Conservation (phyloP, 164 flowering plant species). For the Vitis rupestris region DNA sequence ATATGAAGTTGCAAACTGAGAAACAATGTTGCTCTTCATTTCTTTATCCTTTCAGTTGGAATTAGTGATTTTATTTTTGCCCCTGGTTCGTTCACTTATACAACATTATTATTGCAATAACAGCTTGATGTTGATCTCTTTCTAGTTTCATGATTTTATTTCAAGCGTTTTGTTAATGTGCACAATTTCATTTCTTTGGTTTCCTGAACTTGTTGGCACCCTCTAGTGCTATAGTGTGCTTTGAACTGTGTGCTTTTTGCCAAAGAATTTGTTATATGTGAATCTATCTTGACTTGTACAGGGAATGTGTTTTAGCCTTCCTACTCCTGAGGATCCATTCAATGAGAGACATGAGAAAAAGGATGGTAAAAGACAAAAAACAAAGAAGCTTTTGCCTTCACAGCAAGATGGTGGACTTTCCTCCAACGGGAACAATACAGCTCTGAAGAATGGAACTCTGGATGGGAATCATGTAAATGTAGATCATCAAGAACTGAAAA, state of each 20-base stretch:
- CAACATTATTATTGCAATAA: no score
- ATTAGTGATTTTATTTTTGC: no score
- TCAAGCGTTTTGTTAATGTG: no score
- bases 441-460: constrained; percentile 11
- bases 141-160: no score
- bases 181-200: no score
- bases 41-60: no score
- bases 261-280: background rate
- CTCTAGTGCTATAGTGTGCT: background rate
- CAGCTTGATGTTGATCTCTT: no score
- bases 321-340: constrained; percentile 90
- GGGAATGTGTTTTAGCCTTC: constrained; percentile 97
- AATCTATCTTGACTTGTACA: constrained; percentile 20
- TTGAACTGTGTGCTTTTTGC: background rate
- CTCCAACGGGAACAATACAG: constrained; percentile 13
- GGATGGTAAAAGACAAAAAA: constrained; percentile 20
- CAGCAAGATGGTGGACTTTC: constrained; percentile 13
- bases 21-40: no score
- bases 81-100: no score
- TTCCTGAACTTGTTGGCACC: background rate
- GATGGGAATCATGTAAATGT: background rate
- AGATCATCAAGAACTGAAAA: constrained; percentile 14
- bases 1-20: no score
- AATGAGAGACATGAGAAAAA: constrained; percentile 59
- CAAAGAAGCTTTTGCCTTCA: constrained; percentile 17